Evolutionary conservation across 345 rosid genomes (phyloP), one percentile per base, ranked within the genome.

Genomic region (Erodium maritimum): DNA sequence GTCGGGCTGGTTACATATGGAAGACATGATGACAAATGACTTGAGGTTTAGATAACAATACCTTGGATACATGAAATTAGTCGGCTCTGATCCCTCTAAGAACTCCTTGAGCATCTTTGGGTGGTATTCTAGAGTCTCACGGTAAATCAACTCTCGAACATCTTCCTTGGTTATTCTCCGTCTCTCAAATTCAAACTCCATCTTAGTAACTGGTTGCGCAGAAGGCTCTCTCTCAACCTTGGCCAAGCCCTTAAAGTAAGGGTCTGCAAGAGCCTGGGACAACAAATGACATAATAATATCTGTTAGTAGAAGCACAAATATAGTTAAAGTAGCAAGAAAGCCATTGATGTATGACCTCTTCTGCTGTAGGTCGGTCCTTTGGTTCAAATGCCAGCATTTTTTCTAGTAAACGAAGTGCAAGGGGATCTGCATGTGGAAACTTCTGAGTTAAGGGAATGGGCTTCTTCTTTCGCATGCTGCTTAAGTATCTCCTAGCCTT

Each of bases 181-280:
- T 62, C 97, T 88, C 78, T 91, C 97, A 52, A 91, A 91, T 71
- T 91, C 96, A 72, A 91, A 91, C 70, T 91, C 97, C 88, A 91
- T 71, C 78, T 91, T 91, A 22, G 95, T 76, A 56, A 91, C 97
- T 45, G 97, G 96, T 73, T 91, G 97, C 65, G 95, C 83, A 58
- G 90, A 82, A 57, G 95, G 96, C 75, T 91, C 96, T 74, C 97
- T 88, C 81, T 91, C 97, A 52, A 86, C 90, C 79, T 75, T 88
- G 60, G 97, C 91, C 67, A 91, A 80, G 56, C 95, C 95, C 72
- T 81, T 86, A 58, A 91, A 88, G 77, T 91, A 91, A 6, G 82
- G 86, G 80, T 91, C 97, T 16, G 97, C 95, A 59, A 91, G 97
- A 42, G 97, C 97, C 97, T 88, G 71, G 56, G 55, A n/a, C n/a